A percentile compares a stretch with the other conserved stretches of the same genome.
Evolutionary conservation across 192 early-diverging fungal genomes (phyloP).

Genomic region (Irineochytrium annulatum): DNA sequence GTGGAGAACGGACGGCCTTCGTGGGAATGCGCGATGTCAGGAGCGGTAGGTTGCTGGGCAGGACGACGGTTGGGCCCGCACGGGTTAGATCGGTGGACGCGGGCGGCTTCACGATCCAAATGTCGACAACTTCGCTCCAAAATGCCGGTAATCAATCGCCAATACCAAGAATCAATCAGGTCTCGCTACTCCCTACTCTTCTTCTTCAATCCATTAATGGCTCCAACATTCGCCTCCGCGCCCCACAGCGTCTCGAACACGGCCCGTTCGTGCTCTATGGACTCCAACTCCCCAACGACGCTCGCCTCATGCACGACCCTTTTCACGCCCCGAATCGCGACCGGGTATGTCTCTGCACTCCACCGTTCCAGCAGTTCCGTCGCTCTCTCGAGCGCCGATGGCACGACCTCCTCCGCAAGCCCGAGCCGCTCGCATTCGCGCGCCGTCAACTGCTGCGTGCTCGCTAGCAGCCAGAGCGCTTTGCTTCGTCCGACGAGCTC

Average conservation of each 20-base stretch:
- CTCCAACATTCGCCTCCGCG: constrained; percentile 17
- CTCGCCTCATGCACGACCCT: constrained; percentile 29
- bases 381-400: constrained; percentile 18
- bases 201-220: no score
- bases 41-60: no score
- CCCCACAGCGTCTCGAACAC: constrained; percentile 25
- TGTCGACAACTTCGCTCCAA: no score
- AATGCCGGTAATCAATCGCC: no score
- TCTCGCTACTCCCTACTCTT: no score
- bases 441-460: constrained; percentile 30
- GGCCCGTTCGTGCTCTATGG: constrained; percentile 9
- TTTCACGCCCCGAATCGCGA: constrained; percentile 52
- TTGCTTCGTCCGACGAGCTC: constrained; percentile 38
- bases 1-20: no score
- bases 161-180: no score
- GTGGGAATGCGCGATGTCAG: no score
- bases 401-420: constrained; percentile 21
- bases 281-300: constrained; percentile 31
- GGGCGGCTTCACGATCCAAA: no score
- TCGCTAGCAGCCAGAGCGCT: constrained; percentile 46
- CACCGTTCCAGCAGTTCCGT: constrained; percentile 28
- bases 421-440: neutral
- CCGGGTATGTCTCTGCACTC: constrained; percentile 21
- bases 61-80: no score
- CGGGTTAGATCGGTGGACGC: no score